Evolutionary conservation across 2,329 filamentous ascomycete species (phyloP), one percentile per base, ranked within the genome.

Genomic region (Torrubiella hemipterigena): DNA sequence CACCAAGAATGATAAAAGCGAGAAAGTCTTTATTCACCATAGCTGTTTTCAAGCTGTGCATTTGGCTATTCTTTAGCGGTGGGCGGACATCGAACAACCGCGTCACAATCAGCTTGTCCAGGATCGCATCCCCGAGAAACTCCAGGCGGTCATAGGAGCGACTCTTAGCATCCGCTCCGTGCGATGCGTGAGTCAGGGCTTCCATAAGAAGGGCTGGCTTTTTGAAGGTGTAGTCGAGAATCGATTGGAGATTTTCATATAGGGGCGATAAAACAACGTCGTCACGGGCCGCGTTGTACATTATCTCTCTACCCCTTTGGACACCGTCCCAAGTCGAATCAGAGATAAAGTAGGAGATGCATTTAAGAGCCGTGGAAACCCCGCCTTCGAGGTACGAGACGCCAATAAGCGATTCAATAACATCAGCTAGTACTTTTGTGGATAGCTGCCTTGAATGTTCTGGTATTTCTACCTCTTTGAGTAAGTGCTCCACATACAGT

Each of bases 381-480:
- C 81, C 81, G 2, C 82, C 81, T 31, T 82, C 70, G 2, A 81
- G 38, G 43, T 71, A 86, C 0, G 81, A 70, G 1, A 77, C 81
- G 1, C 85, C 89, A 14, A 95, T 78, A 0, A 95, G 61, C 0
- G 87, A 73, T 40, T 96, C 89, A 1, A 94, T 69, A 0, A 95
- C 77, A 45, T 96, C 89, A 4, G 89, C 89, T 7, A 95, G 67
- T 1, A 73, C 73, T 49, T 96, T 96, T 2, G 75, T 80, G 0
- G 83, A 80, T 19, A 86, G 48, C 11, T 49, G 45, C 6, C 63
- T 27, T 53, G 29, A 20, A 11, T 21, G 15, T 6, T 31, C 21
- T 2, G 16, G n/a, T 28, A 38, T 33, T 35, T 32, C 29, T 35
- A 18, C 11, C 30, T 37, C 33, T 24, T 39, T 20, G 3, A 56